phyloP scores from a whole-genome alignment of 2,329 filamentous ascomycete genomes.

The Cladorrhinum sp. region DNA sequence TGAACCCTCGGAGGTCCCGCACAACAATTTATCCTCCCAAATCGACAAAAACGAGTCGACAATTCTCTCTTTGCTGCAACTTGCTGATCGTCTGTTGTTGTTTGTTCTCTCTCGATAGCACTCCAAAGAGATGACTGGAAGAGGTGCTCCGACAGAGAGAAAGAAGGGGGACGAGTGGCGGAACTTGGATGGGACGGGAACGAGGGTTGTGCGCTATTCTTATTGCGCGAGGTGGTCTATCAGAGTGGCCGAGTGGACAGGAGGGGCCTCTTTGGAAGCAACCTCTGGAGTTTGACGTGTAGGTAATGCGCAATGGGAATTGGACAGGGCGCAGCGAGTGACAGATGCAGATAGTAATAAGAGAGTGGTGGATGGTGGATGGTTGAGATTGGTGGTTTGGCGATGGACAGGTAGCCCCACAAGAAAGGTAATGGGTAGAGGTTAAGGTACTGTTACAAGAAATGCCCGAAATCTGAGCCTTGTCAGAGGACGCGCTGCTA shows the following conservation, averaged over 20 bases:
- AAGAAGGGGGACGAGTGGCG: conserved; percentile 13
- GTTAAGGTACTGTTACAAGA: neutral
- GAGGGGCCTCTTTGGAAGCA: conserved; percentile 22
- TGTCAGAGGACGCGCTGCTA: conserved; percentile 7
- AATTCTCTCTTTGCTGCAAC: neutral
- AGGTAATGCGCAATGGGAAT: conserved; percentile 6
- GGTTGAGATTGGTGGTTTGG: neutral
- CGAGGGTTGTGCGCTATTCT: conserved; percentile 24
- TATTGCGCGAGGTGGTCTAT: conserved; percentile 26
- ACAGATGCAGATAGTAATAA: conserved; percentile 6
- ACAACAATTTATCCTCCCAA: neutral
- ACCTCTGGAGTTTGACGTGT: conserved; percentile 9
- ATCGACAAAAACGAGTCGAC: neutral
- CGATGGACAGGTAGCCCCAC: neutral
- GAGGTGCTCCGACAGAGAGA: neutral
- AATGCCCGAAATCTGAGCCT: conserved; percentile 5
- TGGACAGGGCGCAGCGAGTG: conserved; percentile 3
- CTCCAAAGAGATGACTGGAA: neutral
- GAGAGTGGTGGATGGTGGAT: neutral
- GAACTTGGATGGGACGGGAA: conserved; percentile 10
- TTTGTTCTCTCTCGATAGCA: neutral
- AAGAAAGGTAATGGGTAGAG: neutral
- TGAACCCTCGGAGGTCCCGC: neutral
- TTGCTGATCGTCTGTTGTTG: neutral
- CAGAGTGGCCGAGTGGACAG: conserved; percentile 19